Evolutionary conservation across 768 basidiomycete species (phyloP).

Genomic region (Leucocoprinus sp.): DNA sequence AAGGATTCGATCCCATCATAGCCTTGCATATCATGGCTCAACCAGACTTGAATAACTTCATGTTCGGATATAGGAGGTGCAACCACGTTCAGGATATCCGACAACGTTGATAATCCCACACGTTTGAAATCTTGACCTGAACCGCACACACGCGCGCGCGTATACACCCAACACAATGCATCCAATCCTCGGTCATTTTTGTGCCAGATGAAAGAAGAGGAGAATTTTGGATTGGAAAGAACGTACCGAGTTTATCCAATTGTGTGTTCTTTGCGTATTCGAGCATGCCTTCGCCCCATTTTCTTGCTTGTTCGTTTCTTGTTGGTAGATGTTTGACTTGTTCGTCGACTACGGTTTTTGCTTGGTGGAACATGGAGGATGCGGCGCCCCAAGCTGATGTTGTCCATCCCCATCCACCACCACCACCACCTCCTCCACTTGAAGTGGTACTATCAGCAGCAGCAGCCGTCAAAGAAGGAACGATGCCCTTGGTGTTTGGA

Average conservation of each 20-base stretch:
- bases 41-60: conserved; percentile 93
- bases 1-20: conserved; percentile 93
- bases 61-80: conserved; percentile 98
- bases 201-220: no score
- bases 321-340: conserved; percentile 77
- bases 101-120: conserved; percentile 81
- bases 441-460: conserved; percentile 4
- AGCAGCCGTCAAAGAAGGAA: conserved; percentile 18
- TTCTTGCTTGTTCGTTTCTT: conserved; percentile 79
- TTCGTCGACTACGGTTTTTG: conserved; percentile 83
- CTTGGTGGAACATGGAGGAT: conserved; percentile 80
- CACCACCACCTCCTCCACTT: conserved; percentile 16
- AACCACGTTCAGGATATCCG: conserved; percentile 90
- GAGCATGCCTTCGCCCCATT: conserved; percentile 80
- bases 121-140: conserved; percentile 85
- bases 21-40: conserved; percentile 94
- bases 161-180: no score
- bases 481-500: conserved; percentile 19
- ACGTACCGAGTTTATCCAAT: conserved; percentile 80
- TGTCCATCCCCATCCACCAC: conserved; percentile 69
- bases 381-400: conserved; percentile 85
- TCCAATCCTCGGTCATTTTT: no score
- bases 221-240: no score
- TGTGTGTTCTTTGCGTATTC: conserved; percentile 87
- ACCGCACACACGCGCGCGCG: no score